Evolutionary conservation across 345 rosid species (phyloP), one percentile per base, ranked within the genome.

Genomic region (Eucalyptus dawsonii): DNA sequence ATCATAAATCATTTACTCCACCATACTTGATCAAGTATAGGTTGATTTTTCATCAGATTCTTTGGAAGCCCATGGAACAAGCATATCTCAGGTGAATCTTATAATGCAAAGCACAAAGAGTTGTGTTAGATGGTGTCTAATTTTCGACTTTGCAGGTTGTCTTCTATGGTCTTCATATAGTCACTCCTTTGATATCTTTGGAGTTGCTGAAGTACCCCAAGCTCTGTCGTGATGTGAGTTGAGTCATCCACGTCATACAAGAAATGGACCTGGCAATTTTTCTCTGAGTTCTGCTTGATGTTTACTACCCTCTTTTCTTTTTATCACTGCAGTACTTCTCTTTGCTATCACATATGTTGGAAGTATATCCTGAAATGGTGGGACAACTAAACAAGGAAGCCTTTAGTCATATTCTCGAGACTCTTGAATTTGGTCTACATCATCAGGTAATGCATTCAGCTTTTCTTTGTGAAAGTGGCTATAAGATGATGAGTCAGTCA

Each of bases 201-300:
- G 99, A 97, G 90, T 95, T 98, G 89, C 94, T 98, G 93, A 98
- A 98, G 93, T 98, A 95, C 93, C 99, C 99, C 83, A 98, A 98
- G 93, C 99, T 98, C 91, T 98, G 99, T 93, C 95, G 93, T 88
- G 99, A 98, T 90, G 99, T 96, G 95, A 96, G 99, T 87, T 42
- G 69, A 89, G 50, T 40, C 56, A 56, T 90, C 76, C 87, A 85
- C 76, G 86, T 54, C 51, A 14, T 86, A 72, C 58, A 11, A 14
- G 50, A 72, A 86, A 89, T 16, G 9, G 47, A 76, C 34, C 14
- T 15, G 54, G 50, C 50, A 62, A 50, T 42, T 42, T 11, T 12
- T 88, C 40, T 85, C 53, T 50, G 22, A 53, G 60, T 10, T 42
- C 54, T 88, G 90, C 76, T 90, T 93, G 90, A 91, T 88, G 31